Evolutionary conservation across 805 yeast species (phyloP).

Genomic region (Ogataea methylovora): DNA sequence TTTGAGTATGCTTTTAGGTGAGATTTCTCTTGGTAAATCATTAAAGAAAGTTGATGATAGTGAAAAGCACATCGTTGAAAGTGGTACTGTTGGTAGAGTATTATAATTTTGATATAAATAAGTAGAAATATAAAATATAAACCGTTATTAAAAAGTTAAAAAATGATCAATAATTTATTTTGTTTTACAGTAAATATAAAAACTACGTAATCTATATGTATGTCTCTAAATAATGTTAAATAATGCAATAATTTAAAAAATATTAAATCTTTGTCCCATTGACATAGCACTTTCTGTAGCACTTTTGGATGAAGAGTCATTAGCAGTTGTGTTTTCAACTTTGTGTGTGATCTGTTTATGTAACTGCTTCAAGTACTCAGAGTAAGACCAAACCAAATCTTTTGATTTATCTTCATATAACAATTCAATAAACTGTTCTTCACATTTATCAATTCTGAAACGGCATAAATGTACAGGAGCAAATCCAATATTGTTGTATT

Average conservation of each 20-base stretch:
- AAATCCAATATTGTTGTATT: constrained; percentile 28
- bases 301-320: background rate
- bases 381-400: constrained; percentile 47
- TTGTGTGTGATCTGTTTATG: constrained; percentile 57
- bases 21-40: constrained; percentile 44
- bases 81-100: constrained; percentile 45
- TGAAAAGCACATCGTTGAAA: constrained; percentile 38
- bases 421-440: constrained; percentile 50
- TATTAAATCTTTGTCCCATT: constrained; percentile 6
- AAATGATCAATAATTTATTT: background rate
- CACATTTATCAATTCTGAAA: constrained; percentile 52
- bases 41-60: constrained; percentile 44
- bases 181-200: no score
- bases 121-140: background rate
- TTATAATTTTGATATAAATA: constrained; percentile 12
- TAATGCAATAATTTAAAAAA: constrained; percentile 6
- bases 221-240: background rate
- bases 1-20: constrained; percentile 46
- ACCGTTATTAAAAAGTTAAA: no score
- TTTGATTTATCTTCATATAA: constrained; percentile 68
- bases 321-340: constrained; percentile 19
- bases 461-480: constrained; percentile 54
- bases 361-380: constrained; percentile 59
- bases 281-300: background rate
- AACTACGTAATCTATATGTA: background rate